Conservation (phyloP, 1,284 basidiomycete species). For the Ustilago loliicola region DNA sequence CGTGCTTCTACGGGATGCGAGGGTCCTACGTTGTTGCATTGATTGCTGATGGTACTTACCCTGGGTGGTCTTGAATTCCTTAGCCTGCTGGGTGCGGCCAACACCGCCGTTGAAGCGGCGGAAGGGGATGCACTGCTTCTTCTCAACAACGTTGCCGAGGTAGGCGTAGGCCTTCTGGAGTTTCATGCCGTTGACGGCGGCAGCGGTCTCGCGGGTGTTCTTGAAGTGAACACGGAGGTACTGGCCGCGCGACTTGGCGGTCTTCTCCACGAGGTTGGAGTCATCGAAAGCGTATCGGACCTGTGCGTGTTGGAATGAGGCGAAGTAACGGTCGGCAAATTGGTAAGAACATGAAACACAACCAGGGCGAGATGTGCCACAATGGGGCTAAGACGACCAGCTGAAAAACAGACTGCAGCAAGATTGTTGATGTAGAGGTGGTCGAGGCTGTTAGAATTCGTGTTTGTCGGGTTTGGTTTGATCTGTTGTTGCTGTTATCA, state of each 20-base stretch:
- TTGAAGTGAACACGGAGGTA: conserved; percentile 99
- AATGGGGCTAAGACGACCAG: conserved; percentile 17
- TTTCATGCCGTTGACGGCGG: conserved; percentile 81
- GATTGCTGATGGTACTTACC: conserved; percentile 75
- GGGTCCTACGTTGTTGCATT: neutral
- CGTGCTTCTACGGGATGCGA: neutral
- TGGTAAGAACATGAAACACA: conserved; percentile 25
- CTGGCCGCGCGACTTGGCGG: conserved; percentile 82
- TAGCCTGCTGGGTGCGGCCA: conserved; percentile 96
- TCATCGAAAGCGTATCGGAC: conserved; percentile 70
- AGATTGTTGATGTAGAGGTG: neutral
- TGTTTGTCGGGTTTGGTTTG: neutral
- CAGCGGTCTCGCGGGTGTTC: conserved; percentile 86
- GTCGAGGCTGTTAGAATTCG: neutral
- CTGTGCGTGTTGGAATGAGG: conserved; percentile 29
- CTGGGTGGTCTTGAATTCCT: conserved; percentile 96
- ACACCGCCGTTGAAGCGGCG: conserved; percentile 96
- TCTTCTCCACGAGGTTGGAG: conserved; percentile 69
- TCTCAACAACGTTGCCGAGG: conserved; percentile 92
- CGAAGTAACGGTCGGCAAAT: neutral
- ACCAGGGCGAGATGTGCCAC: neutral
- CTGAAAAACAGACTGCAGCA: neutral
- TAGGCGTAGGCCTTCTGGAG: conserved; percentile 96
- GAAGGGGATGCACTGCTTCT: conserved; percentile 98
- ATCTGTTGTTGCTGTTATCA: neutral